Conservation (phyloP, 441 rosid species). For the Pelargonium cotyledonis region DNA sequence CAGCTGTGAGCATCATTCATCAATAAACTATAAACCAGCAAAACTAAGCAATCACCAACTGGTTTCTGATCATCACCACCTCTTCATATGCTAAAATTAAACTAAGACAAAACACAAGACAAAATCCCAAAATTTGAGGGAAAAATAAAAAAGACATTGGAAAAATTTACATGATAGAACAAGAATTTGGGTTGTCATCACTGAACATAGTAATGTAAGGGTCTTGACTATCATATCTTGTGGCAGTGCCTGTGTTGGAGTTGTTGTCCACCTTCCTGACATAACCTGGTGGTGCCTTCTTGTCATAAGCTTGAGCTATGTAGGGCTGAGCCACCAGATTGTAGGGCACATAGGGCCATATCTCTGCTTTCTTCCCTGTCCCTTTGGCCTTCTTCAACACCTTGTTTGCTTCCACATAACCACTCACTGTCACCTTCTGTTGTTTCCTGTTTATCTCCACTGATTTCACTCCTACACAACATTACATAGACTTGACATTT, state of each 20-base stretch:
- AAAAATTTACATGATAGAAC: conserved; percentile 62
- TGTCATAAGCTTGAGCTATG: conserved; percentile 66
- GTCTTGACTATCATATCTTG: conserved; percentile 38
- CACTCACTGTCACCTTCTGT: conserved; percentile 78
- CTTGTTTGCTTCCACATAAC: conserved; percentile 64
- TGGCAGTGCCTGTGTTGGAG: conserved; percentile 27
- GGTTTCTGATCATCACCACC: too few relatives aligned
- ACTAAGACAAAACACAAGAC: background rate
- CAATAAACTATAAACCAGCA: too few relatives aligned
- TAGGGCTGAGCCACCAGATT: conserved; percentile 82
- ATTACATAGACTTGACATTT: too few relatives aligned
- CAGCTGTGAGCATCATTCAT: too few relatives aligned
- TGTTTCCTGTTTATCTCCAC: conserved; percentile 87
- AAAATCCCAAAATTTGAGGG: background rate
- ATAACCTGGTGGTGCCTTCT: conserved; percentile 84
- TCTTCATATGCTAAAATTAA: background rate
- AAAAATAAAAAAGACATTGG: too few relatives aligned
- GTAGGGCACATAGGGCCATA: conserved; percentile 93
- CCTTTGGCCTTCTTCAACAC: conserved; percentile 78
- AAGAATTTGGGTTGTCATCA: conserved; percentile 93
- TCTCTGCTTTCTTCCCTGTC: conserved; percentile 84
- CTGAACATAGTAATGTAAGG: conserved; percentile 69
- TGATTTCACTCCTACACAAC: conserved; percentile 57
- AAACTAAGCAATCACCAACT: too few relatives aligned
- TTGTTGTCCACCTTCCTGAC: conserved; percentile 60